Base-by-base conservation (phyloP, 2,329 filamentous ascomycete genomes). In the Venturia pyrina region DNA sequence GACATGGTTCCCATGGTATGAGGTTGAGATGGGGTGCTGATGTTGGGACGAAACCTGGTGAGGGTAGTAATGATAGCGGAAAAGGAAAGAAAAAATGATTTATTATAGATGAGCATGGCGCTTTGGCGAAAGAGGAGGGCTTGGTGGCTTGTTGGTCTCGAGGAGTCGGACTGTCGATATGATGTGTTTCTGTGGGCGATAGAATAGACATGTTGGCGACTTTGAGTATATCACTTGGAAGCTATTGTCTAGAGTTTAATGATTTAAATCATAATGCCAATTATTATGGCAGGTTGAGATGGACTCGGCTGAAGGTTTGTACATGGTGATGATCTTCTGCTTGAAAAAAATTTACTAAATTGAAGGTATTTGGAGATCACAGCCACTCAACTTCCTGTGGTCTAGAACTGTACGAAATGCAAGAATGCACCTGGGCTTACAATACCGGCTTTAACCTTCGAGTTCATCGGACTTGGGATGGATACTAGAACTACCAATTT, bases 11-110 rank as follows among this genome's bases (percentile, higher is more conserved):
- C n/a, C 32, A 46, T 44, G 60, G 60, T 48, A 50, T 37, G 65
- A 62, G 64, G 28, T 57, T 66, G 37, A 63, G 64, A n/a, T 66
- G 66, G 66, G 65, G 66, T 28, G 46, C 66, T 32, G 64, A 66
- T 64, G 60, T 66, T 28, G 65, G 65, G 21, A 66, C 48, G 64
- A 65, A 65, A n/a, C 63, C 63, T 21, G 43, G 50, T 5, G 62
- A 64, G 21, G n/a, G 24, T 15, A 46, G 60, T 28, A 19, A 40
- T 5, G 60, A 46, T 28, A 13, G 13, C 19, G 60, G 60, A 6
- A 62, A n/a, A 11, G 63, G 48, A 34, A 65, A 50, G 43, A 65
- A 60, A n/a, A 65, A 65, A 21, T 65, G 28, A 59, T 64, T 40
- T 53, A 10, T 28, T 13, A 28, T 3, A 5, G 10, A 24, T 32